A percentile compares a stretch with the other conserved stretches of the same genome.
Evolutionary conservation across 495 filamentous ascomycete genomes (phyloP).

Genomic region (Amphirosellinia nigrospora): DNA sequence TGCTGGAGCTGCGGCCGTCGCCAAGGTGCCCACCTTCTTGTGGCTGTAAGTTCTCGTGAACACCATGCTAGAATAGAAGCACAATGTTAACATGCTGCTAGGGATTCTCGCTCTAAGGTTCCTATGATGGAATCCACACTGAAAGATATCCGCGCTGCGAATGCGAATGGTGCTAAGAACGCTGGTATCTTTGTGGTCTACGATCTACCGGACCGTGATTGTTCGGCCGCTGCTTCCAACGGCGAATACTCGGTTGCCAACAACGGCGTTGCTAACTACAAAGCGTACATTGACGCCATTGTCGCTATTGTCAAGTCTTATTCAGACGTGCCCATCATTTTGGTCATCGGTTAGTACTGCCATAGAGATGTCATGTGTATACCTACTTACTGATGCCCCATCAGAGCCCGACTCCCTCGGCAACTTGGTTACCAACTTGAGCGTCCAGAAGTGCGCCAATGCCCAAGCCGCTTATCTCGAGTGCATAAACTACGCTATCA

Average conservation of each 20-base stretch:
- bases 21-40: constrained; percentile 60
- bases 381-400: constrained; percentile 22
- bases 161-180: constrained; percentile 53
- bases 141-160: constrained; percentile 54
- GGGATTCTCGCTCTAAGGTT: constrained; percentile 56
- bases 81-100: constrained; percentile 28
- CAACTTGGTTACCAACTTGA: constrained; percentile 70
- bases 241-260: constrained; percentile 61
- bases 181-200: constrained; percentile 60
- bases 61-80: not conserved
- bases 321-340: constrained; percentile 44
- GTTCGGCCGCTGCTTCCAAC: constrained; percentile 66
- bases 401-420: constrained; percentile 68
- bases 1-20: constrained; percentile 53
- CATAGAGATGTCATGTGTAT: not conserved
- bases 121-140: constrained; percentile 55
- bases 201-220: constrained; percentile 69
- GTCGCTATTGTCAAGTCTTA: constrained; percentile 31
- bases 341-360: constrained; percentile 33
- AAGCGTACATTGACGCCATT: constrained; percentile 63
- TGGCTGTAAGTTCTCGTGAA: constrained; percentile 56
- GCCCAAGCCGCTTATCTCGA: constrained; percentile 63
- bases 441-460: constrained; percentile 61
- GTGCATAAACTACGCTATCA: constrained; percentile 66
- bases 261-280: constrained; percentile 63